Evolutionary conservation across 1,284 basidiomycete species (phyloP), one percentile per base, ranked within the genome.

Genomic region (Lignosus rhinocerotis): DNA sequence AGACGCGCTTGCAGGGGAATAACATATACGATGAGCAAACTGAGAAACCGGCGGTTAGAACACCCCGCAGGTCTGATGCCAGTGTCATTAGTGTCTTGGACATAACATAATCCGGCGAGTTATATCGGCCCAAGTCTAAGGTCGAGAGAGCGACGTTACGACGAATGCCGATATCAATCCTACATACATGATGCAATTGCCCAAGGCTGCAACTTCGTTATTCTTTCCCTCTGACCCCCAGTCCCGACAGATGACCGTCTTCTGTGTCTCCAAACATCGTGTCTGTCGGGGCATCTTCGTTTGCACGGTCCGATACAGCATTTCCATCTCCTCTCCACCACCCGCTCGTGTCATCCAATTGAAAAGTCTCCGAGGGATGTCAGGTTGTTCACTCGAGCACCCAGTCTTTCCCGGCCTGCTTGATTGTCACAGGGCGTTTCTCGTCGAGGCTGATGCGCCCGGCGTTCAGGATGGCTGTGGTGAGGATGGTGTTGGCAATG

Each of bases 391-490:
- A 94, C 73, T 90, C 84, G 50, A 96, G 79, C 66, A 85, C 73
- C 87, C 90, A 93, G 64, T 80, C 76, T 53, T 80, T 81, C 34
- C 78, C 83, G 30, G 42, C 58, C 73, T 86, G 83, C 77, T 81
- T 84, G 74, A 97, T 92, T 34, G 78, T 78, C 49, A 97, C 92
- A 5, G 88, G 79, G 60, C 92, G 77, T 78, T 90, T 91, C 78
- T 94, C 91, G 73, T 96, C 93, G 55, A 96, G 77, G 67, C 90
- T 93, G 68, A 93, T 87, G 53, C 94, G 84, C 10, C 94, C 94
- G 32, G 94, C 94, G 66, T 96, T 84, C 63, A 96, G 82, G 72
- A 96, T 96, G 6, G 94, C 94, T 10, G 94, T 96, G 16, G 94
- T 95, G 65, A 94, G 77, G 33, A 96, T 86, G 1, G 93, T 96